These are phyloP conservation scores for Pseudocercospora eumusae DNA, from an alignment of 2,329 filamentous ascomycete species.

Conservation along the genomic window DNA sequence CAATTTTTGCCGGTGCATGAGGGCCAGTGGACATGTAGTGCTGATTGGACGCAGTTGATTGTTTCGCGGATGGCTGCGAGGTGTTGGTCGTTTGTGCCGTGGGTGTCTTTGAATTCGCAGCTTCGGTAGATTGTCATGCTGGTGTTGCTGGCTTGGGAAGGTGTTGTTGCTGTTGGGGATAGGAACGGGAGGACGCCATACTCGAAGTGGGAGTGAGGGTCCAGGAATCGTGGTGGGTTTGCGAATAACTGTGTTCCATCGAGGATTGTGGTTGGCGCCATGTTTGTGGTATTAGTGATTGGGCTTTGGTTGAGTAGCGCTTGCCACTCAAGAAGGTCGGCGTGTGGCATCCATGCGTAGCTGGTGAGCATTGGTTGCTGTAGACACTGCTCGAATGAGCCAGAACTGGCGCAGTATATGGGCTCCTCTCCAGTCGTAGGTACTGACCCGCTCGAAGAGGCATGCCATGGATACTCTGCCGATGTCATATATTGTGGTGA, in stretches of 20 bases:
- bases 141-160: background rate
- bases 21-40: background rate
- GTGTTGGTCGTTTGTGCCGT: constrained; percentile 7
- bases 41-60: background rate
- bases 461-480: background rate
- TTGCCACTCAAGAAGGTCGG: constrained; percentile 3
- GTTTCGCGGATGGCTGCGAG: constrained; percentile 5
- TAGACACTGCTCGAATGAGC: background rate
- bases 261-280: background rate
- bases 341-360: constrained; percentile 5
- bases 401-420: background rate
- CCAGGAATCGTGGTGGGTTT: background rate
- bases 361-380: constrained; percentile 5
- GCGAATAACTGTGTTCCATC: background rate
- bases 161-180: background rate
- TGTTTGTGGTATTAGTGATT: background rate
- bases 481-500: background rate
- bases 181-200: background rate
- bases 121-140: background rate
- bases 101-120: constrained; percentile 6
- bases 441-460: background rate
- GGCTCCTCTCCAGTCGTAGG: background rate
- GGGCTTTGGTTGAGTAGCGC: constrained; percentile 1
- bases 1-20: background rate
- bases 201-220: background rate